These are phyloP conservation scores for Elsinoe ampelina DNA, from an alignment of 2,329 filamentous ascomycete genomes.

Conservation along the genomic window DNA sequence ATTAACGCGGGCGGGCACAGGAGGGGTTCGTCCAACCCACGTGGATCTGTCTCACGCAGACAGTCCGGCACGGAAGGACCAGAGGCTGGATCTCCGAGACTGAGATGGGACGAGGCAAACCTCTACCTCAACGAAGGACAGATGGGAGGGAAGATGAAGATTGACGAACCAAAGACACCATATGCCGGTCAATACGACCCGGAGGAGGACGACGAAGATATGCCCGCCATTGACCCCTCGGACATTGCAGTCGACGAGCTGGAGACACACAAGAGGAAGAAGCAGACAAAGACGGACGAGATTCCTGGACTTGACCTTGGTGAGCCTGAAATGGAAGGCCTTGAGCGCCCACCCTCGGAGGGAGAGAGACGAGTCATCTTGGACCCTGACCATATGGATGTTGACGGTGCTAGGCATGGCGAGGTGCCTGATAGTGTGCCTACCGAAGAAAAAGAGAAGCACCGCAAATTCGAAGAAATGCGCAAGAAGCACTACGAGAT, in stretches of 20 bases:
- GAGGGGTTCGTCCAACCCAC: slow-evolving; percentile 66
- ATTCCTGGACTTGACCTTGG: slow-evolving; percentile 89
- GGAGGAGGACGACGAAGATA: slow-evolving; percentile 72
- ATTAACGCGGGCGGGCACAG: slow-evolving; percentile 85
- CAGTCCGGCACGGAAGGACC: slow-evolving; percentile 50
- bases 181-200: slow-evolving; percentile 91
- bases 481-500: slow-evolving; percentile 99
- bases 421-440: slow-evolving; percentile 46
- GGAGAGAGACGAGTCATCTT: slow-evolving; percentile 75
- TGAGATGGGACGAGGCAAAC: slow-evolving; percentile 99
- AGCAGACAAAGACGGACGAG: slow-evolving; percentile 54
- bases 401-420: slow-evolving; percentile 45
- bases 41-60: slow-evolving; percentile 60
- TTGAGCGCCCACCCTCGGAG: slow-evolving; percentile 30
- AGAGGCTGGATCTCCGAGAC: slow-evolving; percentile 57
- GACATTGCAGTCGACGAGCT: slow-evolving; percentile 61
- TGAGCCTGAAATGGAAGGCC: slow-evolving; percentile 61
- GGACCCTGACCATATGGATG: slow-evolving; percentile 39
- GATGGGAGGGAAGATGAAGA: slow-evolving; percentile 95
- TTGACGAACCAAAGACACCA: slow-evolving; percentile 95
- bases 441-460: slow-evolving; percentile 76
- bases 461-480: slow-evolving; percentile 80
- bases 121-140: slow-evolving; percentile 96
- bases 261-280: slow-evolving; percentile 42
- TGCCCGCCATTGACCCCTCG: slow-evolving; percentile 56